Conservation (phyloP, 2,329 filamentous ascomycete species). For the Cladosporium sp. region DNA sequence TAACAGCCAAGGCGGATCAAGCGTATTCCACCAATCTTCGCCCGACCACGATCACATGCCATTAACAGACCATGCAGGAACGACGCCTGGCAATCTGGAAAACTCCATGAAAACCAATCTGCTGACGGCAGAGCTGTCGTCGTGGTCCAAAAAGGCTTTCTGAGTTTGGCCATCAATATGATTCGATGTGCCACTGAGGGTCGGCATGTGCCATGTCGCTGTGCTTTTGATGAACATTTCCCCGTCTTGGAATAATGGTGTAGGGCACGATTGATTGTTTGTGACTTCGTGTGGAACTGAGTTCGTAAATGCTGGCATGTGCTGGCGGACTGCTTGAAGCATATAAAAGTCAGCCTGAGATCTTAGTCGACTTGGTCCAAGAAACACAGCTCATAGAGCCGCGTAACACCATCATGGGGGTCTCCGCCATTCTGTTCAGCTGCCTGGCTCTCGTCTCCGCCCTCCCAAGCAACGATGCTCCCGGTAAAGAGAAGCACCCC, state of each 20-base stretch:
- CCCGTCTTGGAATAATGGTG: neutral
- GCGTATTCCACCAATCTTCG: constrained; percentile 9
- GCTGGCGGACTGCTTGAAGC: neutral
- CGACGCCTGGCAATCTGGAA: constrained; percentile 1
- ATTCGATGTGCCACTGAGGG: too few species aligned
- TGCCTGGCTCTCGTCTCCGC: constrained; percentile 12
- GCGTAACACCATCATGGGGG: constrained; percentile 9
- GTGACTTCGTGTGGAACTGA: neutral
- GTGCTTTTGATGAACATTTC: neutral
- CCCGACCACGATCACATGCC: neutral
- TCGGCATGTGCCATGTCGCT: too few species aligned
- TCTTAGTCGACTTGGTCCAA: too few species aligned
- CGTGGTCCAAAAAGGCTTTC: neutral
- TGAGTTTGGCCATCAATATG: too few species aligned
- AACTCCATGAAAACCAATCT: neutral
- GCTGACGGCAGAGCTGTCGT: neutral
- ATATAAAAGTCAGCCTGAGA: constrained; percentile 10
- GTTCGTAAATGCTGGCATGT: neutral
- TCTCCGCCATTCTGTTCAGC: constrained; percentile 13
- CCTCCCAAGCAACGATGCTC: constrained; percentile 3
- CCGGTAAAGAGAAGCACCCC: constrained; percentile 10
- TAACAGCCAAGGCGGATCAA: constrained; percentile 4
- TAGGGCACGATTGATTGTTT: too few species aligned
- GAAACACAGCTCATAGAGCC: too few species aligned
- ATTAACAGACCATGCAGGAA: constrained; percentile 5